phyloP scores from a whole-genome alignment of 306 rosid genomes.

The Lathyrus oleraceus region DNA sequence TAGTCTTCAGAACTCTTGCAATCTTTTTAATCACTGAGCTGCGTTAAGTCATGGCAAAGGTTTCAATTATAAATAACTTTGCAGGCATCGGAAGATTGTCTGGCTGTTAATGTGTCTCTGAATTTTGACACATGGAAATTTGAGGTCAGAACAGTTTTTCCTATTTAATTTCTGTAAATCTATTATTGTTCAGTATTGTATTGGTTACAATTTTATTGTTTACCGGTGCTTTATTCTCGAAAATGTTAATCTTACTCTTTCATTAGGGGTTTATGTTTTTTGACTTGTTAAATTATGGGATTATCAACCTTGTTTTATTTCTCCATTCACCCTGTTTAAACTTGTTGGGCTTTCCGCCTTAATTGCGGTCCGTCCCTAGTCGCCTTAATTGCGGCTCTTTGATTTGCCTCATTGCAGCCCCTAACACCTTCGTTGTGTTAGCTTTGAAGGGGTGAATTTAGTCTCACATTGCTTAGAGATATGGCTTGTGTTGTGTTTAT shows the following conservation, averaged over 20 bases:
- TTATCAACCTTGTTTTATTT: conserved; percentile 26
- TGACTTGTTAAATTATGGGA: conserved; percentile 11
- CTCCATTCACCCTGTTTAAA: background rate
- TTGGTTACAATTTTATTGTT: conserved; percentile 21
- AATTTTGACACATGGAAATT: conserved; percentile 45
- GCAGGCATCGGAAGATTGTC: conserved; percentile 73
- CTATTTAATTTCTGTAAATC: conserved; percentile 3
- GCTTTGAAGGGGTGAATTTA: too few species aligned
- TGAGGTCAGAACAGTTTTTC: conserved; percentile 57
- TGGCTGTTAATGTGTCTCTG: conserved; percentile 65
- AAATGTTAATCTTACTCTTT: conserved; percentile 17
- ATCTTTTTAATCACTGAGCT: conserved; percentile 26
- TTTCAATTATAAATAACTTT: conserved; percentile 40
- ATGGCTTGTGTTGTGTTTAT: too few species aligned
- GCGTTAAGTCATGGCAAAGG: conserved; percentile 21
- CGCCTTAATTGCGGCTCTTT: too few species aligned
- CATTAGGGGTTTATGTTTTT: background rate
- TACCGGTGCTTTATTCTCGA: background rate
- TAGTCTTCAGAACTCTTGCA: conserved; percentile 38
- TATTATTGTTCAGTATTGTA: background rate
- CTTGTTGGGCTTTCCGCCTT: too few species aligned
- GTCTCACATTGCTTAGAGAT: too few species aligned
- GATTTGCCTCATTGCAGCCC: too few species aligned
- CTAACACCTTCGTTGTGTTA: too few species aligned
- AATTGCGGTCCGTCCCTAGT: too few species aligned